A percentile compares a stretch with the other conserved stretches of the same genome.
Conservation (phyloP, 1,284 basidiomycete genomes). For the Ganoderma lingzhi region DNA sequence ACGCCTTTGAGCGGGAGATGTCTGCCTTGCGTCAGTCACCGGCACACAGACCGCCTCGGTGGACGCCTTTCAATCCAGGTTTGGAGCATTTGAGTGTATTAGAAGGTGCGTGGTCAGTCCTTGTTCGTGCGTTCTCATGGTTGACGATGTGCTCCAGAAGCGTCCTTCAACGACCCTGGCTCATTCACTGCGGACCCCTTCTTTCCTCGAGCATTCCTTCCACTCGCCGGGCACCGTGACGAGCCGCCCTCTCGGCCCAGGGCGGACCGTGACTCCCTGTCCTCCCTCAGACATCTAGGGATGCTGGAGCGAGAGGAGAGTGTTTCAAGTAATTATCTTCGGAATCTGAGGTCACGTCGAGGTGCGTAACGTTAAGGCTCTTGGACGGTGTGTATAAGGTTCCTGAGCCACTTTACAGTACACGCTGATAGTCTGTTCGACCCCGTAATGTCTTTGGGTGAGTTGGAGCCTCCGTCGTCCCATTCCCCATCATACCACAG, state of each 20-base stretch:
- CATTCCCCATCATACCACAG: background rate
- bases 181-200: background rate
- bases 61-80: constrained; percentile 7
- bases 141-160: background rate
- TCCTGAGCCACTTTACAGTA: background rate
- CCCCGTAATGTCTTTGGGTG: background rate
- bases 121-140: background rate
- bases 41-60: constrained; percentile 8
- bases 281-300: constrained; percentile 4
- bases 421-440: background rate
- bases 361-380: background rate
- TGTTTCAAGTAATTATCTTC: background rate
- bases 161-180: background rate
- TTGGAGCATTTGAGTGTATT: background rate
- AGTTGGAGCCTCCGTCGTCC: background rate
- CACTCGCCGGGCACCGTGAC: background rate
- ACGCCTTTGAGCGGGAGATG: constrained; percentile 30
- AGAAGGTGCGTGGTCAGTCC: background rate
- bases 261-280: background rate
- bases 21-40: constrained; percentile 26
- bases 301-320: constrained; percentile 2
- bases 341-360: constrained; percentile 4
- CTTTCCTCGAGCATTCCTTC: background rate
- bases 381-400: too few species aligned
- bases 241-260: background rate